Conservation (phyloP, 805 yeast genomes). For the Saturnispora quitensis region DNA sequence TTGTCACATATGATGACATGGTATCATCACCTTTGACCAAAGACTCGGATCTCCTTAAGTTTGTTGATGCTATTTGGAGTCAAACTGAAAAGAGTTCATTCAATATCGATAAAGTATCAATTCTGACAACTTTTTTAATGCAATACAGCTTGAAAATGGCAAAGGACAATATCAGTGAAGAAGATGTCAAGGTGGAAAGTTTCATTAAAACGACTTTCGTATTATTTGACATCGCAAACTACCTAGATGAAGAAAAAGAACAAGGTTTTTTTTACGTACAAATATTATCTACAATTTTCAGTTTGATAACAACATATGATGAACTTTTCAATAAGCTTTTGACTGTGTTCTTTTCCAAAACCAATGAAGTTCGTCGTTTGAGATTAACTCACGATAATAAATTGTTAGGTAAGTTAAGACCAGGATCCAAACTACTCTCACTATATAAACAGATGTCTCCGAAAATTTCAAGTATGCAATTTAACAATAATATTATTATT, state of each 20-base stretch:
- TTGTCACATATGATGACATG: background rate
- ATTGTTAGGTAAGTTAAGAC: slow-evolving; percentile 24
- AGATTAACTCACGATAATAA: slow-evolving; percentile 19
- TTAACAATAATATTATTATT: slow-evolving; percentile 15
- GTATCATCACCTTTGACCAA: background rate
- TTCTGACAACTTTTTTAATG: slow-evolving; percentile 2
- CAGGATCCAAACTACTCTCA: slow-evolving; percentile 25
- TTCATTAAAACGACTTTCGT: background rate
- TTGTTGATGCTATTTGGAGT: background rate
- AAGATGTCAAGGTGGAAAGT: background rate
- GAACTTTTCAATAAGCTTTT: slow-evolving; percentile 7
- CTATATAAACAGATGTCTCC: slow-evolving; percentile 22
- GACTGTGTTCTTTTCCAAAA: slow-evolving; percentile 16
- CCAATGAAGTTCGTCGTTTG: slow-evolving; percentile 12
- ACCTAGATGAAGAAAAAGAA: background rate
- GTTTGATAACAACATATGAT: background rate
- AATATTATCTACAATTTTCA: background rate
- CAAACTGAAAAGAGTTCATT: background rate
- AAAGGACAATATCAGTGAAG: background rate
- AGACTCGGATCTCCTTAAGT: background rate
- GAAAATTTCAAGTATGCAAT: slow-evolving; percentile 14
- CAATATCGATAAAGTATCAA: slow-evolving; percentile 2
- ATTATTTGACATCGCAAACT: background rate
- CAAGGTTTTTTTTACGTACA: slow-evolving; percentile 1
- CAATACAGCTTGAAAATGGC: background rate